phyloP scores from a whole-genome alignment of 2,329 filamentous ascomycete genomes.

The Taxawa tesnikishii region DNA sequence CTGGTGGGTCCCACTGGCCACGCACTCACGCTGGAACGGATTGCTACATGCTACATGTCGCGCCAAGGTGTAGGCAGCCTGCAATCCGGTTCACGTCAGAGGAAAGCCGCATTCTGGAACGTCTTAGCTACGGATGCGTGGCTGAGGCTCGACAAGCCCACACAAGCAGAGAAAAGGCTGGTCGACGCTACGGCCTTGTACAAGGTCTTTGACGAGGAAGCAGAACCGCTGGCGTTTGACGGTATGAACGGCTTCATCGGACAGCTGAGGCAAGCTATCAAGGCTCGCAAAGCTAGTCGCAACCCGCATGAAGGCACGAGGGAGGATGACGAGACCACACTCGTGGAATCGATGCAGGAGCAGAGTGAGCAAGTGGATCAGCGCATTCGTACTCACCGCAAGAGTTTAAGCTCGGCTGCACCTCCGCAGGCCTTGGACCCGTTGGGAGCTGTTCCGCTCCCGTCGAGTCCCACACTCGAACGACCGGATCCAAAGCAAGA shows the following conservation, averaged over 20 bases:
- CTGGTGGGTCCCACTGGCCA: conserved; percentile 66
- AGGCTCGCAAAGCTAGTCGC: conserved; percentile 21
- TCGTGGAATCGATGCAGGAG: conserved; percentile 19
- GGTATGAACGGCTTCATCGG: conserved; percentile 52
- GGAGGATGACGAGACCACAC: conserved; percentile 14
- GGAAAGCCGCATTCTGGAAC: conserved; percentile 86
- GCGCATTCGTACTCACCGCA: conserved; percentile 25
- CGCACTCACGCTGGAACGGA: conserved; percentile 72
- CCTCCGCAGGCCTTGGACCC: conserved; percentile 16
- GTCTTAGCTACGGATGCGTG: conserved; percentile 74
- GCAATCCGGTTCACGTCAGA: conserved; percentile 56
- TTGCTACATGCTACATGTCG: conserved; percentile 72
- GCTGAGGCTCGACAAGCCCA: conserved; percentile 63
- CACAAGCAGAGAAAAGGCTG: conserved; percentile 67
- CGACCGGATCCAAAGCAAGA: conserved; percentile 4
- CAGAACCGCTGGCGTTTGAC: conserved; percentile 29
- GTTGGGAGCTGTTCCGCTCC: conserved; percentile 15
- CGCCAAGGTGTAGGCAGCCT: conserved; percentile 56
- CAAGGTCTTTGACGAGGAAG: conserved; percentile 25
- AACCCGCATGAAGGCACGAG: conserved; percentile 29
- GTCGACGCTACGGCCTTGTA: conserved; percentile 52
- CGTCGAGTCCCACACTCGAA: conserved; percentile 1
- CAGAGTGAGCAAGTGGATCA: conserved; percentile 21
- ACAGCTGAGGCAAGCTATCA: conserved; percentile 53
- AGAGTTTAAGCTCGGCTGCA: conserved; percentile 26